Evolutionary conservation across 2,329 filamentous ascomycete genomes (phyloP).

Genomic region (Penicillium sp.): DNA sequence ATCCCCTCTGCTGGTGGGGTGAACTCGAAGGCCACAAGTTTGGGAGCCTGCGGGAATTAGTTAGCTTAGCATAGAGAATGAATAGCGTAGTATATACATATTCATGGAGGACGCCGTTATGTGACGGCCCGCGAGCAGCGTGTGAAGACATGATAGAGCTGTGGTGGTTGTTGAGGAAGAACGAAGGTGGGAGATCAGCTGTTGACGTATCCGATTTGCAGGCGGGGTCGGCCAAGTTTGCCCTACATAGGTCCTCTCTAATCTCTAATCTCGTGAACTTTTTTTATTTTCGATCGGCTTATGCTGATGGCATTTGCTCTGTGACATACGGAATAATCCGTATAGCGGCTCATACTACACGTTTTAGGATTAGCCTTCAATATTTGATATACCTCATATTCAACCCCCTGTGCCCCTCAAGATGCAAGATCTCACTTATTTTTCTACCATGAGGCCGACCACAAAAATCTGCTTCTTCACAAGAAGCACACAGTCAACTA

Average conservation of each 20-base stretch:
- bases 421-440: background rate
- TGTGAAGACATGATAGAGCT: constrained; percentile 7
- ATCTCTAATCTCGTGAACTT: background rate
- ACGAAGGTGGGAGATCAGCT: constrained; percentile 3
- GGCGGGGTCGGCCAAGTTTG: background rate
- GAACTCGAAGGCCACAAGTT: constrained; percentile 45
- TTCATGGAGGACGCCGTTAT: constrained; percentile 36
- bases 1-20: constrained; percentile 19
- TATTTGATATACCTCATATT: background rate
- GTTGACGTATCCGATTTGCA: constrained; percentile 11
- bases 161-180: background rate
- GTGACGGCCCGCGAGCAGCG: constrained; percentile 19
- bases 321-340: background rate
- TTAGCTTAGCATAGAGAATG: background rate
- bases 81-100: constrained; percentile 29
- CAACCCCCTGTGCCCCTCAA: background rate
- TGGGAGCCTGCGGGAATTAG: constrained; percentile 31
- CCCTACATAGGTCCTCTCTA: background rate
- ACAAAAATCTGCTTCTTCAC: background rate
- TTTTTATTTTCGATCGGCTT: background rate
- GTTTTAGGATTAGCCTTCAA: background rate
- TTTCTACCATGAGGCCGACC: background rate
- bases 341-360: background rate
- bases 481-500: background rate
- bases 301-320: background rate